A percentile compares a stretch with the other conserved stretches of the same genome.
Evolutionary conservation across 2,329 filamentous ascomycete genomes (phyloP).

Genomic region (Neobulgaria alba): DNA sequence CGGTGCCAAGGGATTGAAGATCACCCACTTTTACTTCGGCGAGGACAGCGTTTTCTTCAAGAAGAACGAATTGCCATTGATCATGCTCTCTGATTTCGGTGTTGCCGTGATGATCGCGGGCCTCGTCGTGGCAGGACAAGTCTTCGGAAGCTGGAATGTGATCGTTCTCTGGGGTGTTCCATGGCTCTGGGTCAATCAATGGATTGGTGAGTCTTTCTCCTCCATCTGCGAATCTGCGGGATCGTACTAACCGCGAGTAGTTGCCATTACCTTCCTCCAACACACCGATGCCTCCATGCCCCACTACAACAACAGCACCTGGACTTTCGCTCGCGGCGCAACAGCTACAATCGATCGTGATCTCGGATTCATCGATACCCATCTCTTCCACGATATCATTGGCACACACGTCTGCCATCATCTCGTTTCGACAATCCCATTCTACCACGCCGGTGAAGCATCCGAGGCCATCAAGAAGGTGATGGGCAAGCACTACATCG

Average conservation of each 20-base stretch:
- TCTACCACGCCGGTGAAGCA: constrained; percentile 53
- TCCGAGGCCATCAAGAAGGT: constrained; percentile 46
- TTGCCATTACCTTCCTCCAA: constrained; percentile 68
- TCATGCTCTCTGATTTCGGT: constrained; percentile 52
- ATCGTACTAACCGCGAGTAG: constrained; percentile 29
- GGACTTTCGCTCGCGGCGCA: constrained; percentile 55
- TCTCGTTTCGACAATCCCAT: constrained; percentile 51
- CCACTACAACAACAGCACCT: constrained; percentile 49
- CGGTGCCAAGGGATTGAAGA: constrained; percentile 23
- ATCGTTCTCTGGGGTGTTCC: constrained; percentile 53
- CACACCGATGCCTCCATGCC: constrained; percentile 52
- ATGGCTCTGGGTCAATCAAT: constrained; percentile 58
- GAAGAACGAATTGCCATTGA: constrained; percentile 44
- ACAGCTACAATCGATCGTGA: constrained; percentile 56
- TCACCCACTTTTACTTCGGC: constrained; percentile 45
- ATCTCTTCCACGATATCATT: constrained; percentile 59
- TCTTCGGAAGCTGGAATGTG: constrained; percentile 48
- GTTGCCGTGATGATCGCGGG: constrained; percentile 41
- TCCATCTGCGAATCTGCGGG: constrained; percentile 4
- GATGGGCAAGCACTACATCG: constrained; percentile 46
- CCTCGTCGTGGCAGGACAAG: constrained; percentile 43
- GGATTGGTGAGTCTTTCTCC: constrained; percentile 44
- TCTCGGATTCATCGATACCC: constrained; percentile 54
- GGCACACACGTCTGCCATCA: constrained; percentile 58
- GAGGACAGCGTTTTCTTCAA: constrained; percentile 54